phyloP scores from a whole-genome alignment of 2,329 filamentous ascomycete genomes.

The Blumeriella jaapii region DNA sequence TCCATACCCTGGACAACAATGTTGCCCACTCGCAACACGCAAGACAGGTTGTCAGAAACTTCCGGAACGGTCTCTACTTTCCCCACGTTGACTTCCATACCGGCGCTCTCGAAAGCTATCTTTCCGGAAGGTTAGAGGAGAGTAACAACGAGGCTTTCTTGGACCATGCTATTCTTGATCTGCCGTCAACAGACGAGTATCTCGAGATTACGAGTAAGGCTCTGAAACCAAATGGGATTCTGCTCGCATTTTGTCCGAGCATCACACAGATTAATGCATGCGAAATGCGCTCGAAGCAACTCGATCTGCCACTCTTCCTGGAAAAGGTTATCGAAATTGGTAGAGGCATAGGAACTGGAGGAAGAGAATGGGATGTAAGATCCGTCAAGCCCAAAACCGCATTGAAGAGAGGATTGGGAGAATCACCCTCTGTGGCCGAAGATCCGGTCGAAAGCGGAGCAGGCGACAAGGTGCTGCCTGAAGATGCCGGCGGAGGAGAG shows the following conservation, averaged over 20 bases:
- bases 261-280: slow-evolving; percentile 67
- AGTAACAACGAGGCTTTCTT: slow-evolving; percentile 47
- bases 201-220: slow-evolving; percentile 40
- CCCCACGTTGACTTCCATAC: slow-evolving; percentile 64
- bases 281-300: slow-evolving; percentile 39
- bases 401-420: slow-evolving; percentile 12
- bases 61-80: slow-evolving; percentile 58
- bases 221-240: slow-evolving; percentile 49
- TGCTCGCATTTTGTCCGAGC: slow-evolving; percentile 65
- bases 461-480: neutral
- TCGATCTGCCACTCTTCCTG: slow-evolving; percentile 41
- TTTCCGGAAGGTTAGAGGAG: slow-evolving; percentile 38
- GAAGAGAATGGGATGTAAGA: slow-evolving; percentile 53
- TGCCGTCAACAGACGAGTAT: slow-evolving; percentile 49
- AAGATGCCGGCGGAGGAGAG: neutral
- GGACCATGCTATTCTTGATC: slow-evolving; percentile 60
- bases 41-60: slow-evolving; percentile 51
- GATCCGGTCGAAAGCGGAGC: neutral
- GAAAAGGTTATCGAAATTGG: slow-evolving; percentile 51
- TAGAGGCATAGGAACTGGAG: slow-evolving; percentile 36
- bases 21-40: slow-evolving; percentile 52
- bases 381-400: slow-evolving; percentile 29
- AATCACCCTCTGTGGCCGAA: neutral
- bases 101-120: slow-evolving; percentile 52
- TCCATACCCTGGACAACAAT: slow-evolving; percentile 63